These are phyloP conservation scores for Fraxinus sp. DNA, from an alignment of 305 asterid species.

Conservation along the genomic window DNA sequence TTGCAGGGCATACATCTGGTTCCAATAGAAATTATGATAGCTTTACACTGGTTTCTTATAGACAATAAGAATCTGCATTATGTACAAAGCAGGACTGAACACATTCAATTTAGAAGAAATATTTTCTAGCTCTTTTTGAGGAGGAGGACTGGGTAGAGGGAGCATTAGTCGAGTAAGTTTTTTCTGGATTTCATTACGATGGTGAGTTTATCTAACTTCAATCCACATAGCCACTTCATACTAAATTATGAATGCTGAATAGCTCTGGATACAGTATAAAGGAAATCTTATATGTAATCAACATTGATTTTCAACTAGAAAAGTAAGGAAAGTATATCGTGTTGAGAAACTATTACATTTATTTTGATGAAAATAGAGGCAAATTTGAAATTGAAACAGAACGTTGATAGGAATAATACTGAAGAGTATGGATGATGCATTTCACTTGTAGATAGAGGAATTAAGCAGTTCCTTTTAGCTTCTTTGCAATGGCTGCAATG, in stretches of 20 bases:
- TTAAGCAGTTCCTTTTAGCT: constrained; percentile 57
- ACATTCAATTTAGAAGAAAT: not conserved
- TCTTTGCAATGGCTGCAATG: constrained; percentile 67
- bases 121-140: not conserved
- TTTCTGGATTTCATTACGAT: not conserved
- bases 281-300: constrained; percentile 2
- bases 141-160: not conserved
- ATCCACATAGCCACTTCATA: not conserved
- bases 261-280: not conserved
- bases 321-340: not conserved
- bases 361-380: not conserved
- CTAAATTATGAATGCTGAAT: not conserved
- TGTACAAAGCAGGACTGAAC: not conserved
- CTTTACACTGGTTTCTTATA: not conserved
- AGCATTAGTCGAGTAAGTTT: not conserved
- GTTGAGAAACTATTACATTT: not conserved
- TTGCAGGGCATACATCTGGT: not conserved
- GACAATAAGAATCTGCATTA: not conserved
- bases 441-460: not conserved
- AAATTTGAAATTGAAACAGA: constrained; percentile 5
- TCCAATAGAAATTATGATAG: not conserved
- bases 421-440: constrained; percentile 6
- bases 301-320: constrained; percentile 1
- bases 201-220: not conserved
- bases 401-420: not conserved